phyloP scores from a whole-genome alignment of 1,139 yeast species.

The Diutina ranongensis region DNA sequence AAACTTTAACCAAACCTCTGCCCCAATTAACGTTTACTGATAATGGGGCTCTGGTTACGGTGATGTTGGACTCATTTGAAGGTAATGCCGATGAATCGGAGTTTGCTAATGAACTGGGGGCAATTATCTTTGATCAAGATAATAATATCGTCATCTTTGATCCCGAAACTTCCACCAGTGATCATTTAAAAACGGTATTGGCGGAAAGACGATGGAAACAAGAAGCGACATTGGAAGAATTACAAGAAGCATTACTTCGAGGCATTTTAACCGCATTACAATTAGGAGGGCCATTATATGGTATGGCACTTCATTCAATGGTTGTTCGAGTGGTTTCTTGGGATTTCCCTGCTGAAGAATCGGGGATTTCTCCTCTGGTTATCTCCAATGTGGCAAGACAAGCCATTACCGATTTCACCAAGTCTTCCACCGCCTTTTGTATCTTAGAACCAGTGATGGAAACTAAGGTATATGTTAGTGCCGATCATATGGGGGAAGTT shows the following conservation, averaged over 20 bases:
- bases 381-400: constrained; percentile 23
- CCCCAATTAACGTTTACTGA: not conserved
- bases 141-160: constrained; percentile 27
- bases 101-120: constrained; percentile 29
- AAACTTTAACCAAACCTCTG: constrained; percentile 35
- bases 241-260: constrained; percentile 42
- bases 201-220: constrained; percentile 41
- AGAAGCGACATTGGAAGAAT: constrained; percentile 32
- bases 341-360: constrained; percentile 43
- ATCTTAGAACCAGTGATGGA: constrained; percentile 84
- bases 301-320: constrained; percentile 55
- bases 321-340: constrained; percentile 40
- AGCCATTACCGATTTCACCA: constrained; percentile 17
- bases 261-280: constrained; percentile 67
- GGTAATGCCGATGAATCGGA: constrained; percentile 26
- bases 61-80: constrained; percentile 44
- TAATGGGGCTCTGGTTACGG: constrained; percentile 14
- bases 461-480: constrained; percentile 54
- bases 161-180: constrained; percentile 18
- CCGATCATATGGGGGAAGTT: constrained; percentile 71
- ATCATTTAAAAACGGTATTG: constrained; percentile 16
- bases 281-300: constrained; percentile 60
- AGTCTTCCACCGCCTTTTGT: constrained; percentile 24
- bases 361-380: constrained; percentile 14
- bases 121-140: constrained; percentile 22